Conservation (phyloP, 2,329 filamentous ascomycete species). For the Aaosphaeria arxii region DNA sequence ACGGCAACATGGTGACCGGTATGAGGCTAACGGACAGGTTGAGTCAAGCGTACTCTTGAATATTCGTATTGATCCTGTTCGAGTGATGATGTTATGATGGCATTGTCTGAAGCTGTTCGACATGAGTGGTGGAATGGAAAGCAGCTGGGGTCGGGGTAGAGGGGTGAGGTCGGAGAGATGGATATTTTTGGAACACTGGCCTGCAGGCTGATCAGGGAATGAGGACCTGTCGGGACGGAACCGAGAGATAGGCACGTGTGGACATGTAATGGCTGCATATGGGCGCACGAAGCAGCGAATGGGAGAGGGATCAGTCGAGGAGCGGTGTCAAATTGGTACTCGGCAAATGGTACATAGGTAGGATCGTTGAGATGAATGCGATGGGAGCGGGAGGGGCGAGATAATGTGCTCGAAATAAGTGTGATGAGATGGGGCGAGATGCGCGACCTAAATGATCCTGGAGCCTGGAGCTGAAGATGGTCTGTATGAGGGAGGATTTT, state of each 20-base stretch:
- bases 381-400: not conserved
- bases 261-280: not conserved
- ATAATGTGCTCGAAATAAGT: not conserved
- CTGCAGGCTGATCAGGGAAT: not conserved
- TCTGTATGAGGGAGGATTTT: too few species aligned
- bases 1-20: too few species aligned
- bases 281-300: not conserved
- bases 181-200: not conserved
- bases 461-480: too few species aligned
- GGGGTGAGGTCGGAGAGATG: not conserved
- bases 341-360: too few species aligned
- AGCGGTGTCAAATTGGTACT: not conserved
- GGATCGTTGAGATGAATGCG: too few species aligned
- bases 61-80: too few species aligned
- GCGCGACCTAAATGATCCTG: too few species aligned
- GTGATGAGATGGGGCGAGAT: too few species aligned
- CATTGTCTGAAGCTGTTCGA: not conserved
- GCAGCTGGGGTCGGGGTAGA: not conserved
- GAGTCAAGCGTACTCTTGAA: too few species aligned
- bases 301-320: not conserved
- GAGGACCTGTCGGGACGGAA: not conserved
- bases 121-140: too few species aligned
- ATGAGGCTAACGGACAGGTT: too few species aligned
- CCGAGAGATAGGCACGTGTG: not conserved
- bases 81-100: not conserved